These are phyloP conservation scores for Leishmania guyanensis DNA, from an alignment of 208 protist species.

Conservation along the genomic window DNA sequence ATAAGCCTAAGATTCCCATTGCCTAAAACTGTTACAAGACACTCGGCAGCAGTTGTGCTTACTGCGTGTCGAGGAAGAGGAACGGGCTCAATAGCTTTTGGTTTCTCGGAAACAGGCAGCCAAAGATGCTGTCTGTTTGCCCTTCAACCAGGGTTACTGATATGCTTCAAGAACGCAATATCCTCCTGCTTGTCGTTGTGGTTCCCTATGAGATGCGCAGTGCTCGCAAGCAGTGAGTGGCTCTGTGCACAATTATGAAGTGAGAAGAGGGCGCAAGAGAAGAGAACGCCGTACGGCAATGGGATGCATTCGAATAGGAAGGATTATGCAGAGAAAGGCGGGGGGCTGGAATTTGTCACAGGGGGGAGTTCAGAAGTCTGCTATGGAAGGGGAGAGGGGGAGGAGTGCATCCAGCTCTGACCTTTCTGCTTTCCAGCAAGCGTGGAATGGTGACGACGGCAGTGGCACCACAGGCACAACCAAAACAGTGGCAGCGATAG, in stretches of 20 bases:
- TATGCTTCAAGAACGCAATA: not conserved
- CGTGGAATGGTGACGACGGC: not conserved
- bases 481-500: not conserved
- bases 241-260: not conserved
- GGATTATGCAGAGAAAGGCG: not conserved
- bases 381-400: not conserved
- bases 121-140: not conserved
- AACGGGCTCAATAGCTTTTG: not conserved
- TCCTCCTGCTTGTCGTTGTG: too few relatives aligned
- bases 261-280: not conserved
- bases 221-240: not conserved
- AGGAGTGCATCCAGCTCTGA: not conserved
- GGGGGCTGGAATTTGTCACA: not conserved
- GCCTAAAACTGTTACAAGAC: not conserved
- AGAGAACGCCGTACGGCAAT: not conserved
- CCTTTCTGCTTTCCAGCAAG: not conserved
- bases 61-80: not conserved
- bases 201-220: not conserved
- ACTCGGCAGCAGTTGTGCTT: not conserved
- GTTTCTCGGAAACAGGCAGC: not conserved
- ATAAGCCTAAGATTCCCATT: slow-evolving; percentile 98
- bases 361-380: not conserved
- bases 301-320: not conserved
- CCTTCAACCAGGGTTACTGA: not conserved
- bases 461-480: not conserved